Evolutionary conservation across 352 stramenopile species (phyloP), one percentile per base, ranked within the genome.

Genomic region (Aphanomyces astaci): DNA sequence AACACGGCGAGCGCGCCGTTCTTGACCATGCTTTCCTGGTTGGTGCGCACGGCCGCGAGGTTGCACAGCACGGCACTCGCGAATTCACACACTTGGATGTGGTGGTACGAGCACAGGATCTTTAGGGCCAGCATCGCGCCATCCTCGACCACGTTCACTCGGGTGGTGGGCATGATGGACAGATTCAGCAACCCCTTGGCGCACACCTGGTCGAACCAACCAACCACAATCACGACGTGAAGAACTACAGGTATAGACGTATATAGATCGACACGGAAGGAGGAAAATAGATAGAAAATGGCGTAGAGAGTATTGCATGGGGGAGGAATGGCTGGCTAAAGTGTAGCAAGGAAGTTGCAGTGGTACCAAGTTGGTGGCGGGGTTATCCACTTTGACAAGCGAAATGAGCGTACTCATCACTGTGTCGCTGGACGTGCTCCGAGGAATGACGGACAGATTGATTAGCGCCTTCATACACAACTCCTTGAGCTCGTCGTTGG

Each of bases 161-260:
- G 83, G 9, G 86, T 92, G 24, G 84, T 90, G 2, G 82, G 82
- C 19, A 91, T 56, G 36, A 94, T 89, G 17, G 86, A 94, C 25
- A 94, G 73, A 48, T 92, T 94, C 1, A 94, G 64, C 17, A 93
- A 60, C 31, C 79, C 83, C 52, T 85, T 81, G 36, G 79, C 79
- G 65, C 79, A 89, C 19, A 64, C 60, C 30, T 70, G n/a, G n/a
- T n/a, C n/a, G n/a, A n/a, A n/a, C n/a, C n/a, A n/a, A n/a, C n/a
- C n/a, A n/a, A n/a, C n/a, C n/a, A 65, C 27, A 72, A 27, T 22
- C 60, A 32, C 49, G 33, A 10, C 25, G n/a, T n/a, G 27, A 22
- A 70, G 52, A n/a, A 53, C 5, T 54, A 9, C n/a, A 7, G 19
- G 15, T 27, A 53, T 46, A 19, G 54, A 52, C 2, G 36, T 2